Evolutionary conservation across 2,329 filamentous ascomycete species (phyloP).

Genomic region (Colletotrichum somersetense): DNA sequence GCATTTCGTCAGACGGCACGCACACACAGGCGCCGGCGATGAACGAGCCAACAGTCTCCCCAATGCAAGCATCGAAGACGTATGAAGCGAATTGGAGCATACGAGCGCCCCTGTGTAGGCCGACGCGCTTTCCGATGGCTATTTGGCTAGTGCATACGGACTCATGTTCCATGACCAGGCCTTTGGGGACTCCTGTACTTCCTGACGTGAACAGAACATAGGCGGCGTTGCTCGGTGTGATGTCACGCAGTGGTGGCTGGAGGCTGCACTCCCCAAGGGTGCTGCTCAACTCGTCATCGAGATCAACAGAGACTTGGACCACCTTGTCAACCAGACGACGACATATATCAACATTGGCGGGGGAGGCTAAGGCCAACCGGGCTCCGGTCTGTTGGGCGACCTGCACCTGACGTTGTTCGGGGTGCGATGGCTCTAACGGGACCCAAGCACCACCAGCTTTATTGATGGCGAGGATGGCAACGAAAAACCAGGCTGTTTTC

Average conservation of each 20-base stretch:
- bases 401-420: constrained; percentile 7
- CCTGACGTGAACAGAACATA: constrained; percentile 66
- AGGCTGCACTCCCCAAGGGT: not conserved
- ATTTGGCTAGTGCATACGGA: constrained; percentile 43
- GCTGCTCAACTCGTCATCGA: not conserved
- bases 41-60: too few species aligned
- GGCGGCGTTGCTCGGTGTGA: constrained; percentile 26
- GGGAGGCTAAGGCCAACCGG: constrained; percentile 1
- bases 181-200: constrained; percentile 64
- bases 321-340: not conserved
- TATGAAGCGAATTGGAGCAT: too few species aligned
- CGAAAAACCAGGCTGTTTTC: too few species aligned
- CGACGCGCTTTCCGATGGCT: constrained; percentile 41
- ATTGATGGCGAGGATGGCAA: too few species aligned
- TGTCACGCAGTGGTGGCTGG: not conserved
- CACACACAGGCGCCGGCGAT: too few species aligned
- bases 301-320: not conserved
- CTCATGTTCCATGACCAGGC: constrained; percentile 55
- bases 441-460: constrained; percentile 21
- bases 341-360: not conserved
- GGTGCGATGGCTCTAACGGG: constrained; percentile 26
- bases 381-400: too few species aligned
- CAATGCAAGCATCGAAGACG: constrained; percentile 31
- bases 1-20: too few species aligned
- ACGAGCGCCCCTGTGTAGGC: constrained; percentile 15